Conservation (phyloP, 805 yeast species). For the Barnettozyma vustinii region DNA sequence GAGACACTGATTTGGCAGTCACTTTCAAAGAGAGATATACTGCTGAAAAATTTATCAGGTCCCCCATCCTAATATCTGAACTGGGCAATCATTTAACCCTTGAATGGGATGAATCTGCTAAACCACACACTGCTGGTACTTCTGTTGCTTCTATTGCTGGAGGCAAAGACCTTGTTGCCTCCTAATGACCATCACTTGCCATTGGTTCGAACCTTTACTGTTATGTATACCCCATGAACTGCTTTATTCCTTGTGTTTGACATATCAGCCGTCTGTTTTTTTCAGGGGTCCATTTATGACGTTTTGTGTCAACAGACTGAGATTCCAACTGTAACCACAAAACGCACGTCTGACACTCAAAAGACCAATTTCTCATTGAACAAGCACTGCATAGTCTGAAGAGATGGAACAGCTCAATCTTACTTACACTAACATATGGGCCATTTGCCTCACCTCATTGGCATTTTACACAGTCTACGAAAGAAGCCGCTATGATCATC, state of each 20-base stretch:
- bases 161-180: conserved; percentile 3
- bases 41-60: conserved; percentile 22
- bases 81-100: conserved; percentile 9
- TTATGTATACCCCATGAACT: no score
- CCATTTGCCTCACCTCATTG: not conserved
- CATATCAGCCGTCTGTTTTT: no score
- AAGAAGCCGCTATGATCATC: not conserved
- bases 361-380: not conserved
- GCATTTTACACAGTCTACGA: conserved; percentile 1
- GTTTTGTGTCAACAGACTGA: not conserved
- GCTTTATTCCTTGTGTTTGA: not conserved
- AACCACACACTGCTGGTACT: conserved; percentile 3
- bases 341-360: not conserved
- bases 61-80: conserved; percentile 7
- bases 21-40: conserved; percentile 20
- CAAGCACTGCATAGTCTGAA: not conserved
- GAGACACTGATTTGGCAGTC: conserved; percentile 11
- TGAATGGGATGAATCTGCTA: conserved; percentile 21
- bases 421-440: conserved; percentile 6
- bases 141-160: not conserved
- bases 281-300: no score
- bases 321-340: not conserved
- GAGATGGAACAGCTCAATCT: conserved; percentile 6
- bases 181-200: not conserved
- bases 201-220: not conserved